Evolutionary conservation across 768 basidiomycete species (phyloP), one percentile per base, ranked within the genome.

Genomic region (Suillus alpinus): DNA sequence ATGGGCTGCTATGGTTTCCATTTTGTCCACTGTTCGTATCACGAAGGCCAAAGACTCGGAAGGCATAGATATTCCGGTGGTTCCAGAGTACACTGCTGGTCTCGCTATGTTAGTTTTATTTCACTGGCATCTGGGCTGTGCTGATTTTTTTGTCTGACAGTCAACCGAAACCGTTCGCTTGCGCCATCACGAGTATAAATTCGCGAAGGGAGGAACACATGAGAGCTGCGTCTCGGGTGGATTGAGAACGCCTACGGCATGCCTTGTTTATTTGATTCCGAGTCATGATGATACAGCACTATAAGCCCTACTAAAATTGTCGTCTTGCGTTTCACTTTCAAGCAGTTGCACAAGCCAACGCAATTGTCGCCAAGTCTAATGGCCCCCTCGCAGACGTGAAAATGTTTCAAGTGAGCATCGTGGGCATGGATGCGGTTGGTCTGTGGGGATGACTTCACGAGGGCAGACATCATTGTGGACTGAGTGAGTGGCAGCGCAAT

Each of bases 11-110:
- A 9, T 59, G 23, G 31, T 32, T 18, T 34, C 37, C 14, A 60
- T 62, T 23, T 40, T 62, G 26, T 56, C 62, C n/a, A 52, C 53
- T 20, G 34, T 57, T 29, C 55, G 43, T 14, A 62, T 62, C 36
- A 37, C 62, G 56, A 59, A 32, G 23, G 59, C 59, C 6, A 59
- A 59, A 37, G 56, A 58, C 26, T 55, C 39, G 10, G 37, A 40
- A 23, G 59, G 59, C 31, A 58, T 31, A 4, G 29, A 59, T 20
- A 59, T 59, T 20, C 20, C 29, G 12, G 56, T 59, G 20, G 23
- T 40, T 40, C 29, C 32, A n/a, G 59, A 37, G 14, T 58, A 57
- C 14, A 59, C 39, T 26, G 6, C 37, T 23, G 56, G 59, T 36
- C 29, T 57, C 9, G 26, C 56, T 4, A 31, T 37, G 59, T 59